Base-by-base conservation (phyloP, 441 rosid genomes). In the Corymbia calophylla region DNA sequence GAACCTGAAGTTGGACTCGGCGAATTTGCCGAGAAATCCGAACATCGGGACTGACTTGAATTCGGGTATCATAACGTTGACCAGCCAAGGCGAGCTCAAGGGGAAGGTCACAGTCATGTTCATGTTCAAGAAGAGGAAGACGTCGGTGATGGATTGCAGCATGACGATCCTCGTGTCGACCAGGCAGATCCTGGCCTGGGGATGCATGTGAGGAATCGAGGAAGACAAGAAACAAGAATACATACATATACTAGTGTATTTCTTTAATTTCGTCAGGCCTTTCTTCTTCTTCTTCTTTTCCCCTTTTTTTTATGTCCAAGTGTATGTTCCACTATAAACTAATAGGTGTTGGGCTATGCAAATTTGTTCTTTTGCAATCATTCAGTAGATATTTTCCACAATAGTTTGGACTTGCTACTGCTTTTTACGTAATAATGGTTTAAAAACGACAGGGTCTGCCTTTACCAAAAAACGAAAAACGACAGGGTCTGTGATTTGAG, bases 71-170 rank as follows among this genome's bases (percentile, higher is more conserved):
- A 35, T 90, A 53, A 87, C 89, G 68, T 80, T 90, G 32, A 64
- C 11, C 8, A 51, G 91, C 29, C 23, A 2, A 27, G 91, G 82
- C 29, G 85, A 44, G 88, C 10, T 90, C 47, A 32, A 13, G 5
- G 91, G 89, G 47, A 90, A 90, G 87, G 89, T 87, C 85, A 89
- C 88, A 32, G 23, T 90, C 44, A 77, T 90, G 91, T 73, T 90
- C 66, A 64, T 90, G n/a, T 90, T 90, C 68, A 90, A 90, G 91
- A 90, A 90, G 89, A 90, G 39, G 91, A 90, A 87, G 91, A 31
- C 89, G 51, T 87, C 89, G 4, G 19, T 47, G 35, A 90, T 90
- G 91, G 58, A 87, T 64, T 90, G 91, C 89, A 82, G 48, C 16
- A 81, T 90, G 70, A 82, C 80, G 9, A 87, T 89, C 44, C n/a